Percentiles rank a stretch among this genome's conserved stretches.
phyloP scores from a whole-genome alignment of 2,329 filamentous ascomycete species.

The Neospermospora avenae region DNA sequence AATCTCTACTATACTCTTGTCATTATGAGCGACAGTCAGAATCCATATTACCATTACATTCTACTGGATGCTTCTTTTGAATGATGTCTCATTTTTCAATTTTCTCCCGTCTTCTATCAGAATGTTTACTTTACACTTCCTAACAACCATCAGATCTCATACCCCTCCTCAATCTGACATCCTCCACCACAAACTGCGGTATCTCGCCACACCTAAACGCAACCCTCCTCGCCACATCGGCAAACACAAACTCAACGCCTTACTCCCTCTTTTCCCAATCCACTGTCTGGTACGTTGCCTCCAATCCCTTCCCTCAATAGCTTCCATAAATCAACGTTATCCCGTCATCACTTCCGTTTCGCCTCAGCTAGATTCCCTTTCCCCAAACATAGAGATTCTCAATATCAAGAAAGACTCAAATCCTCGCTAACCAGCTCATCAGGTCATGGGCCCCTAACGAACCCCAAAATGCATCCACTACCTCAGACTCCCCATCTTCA shows the following conservation, averaged over 20 bases:
- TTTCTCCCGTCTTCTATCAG: not conserved
- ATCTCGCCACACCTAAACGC: slow-evolving; percentile 57
- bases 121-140: not conserved
- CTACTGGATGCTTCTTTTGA: too few relatives aligned
- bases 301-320: slow-evolving; percentile 24
- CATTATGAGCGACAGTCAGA: not conserved
- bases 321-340: slow-evolving; percentile 41
- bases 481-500: slow-evolving; percentile 22
- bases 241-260: slow-evolving; percentile 43
- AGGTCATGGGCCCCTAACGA: slow-evolving; percentile 58
- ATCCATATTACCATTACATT: not conserved
- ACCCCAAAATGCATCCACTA: slow-evolving; percentile 45
- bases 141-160: slow-evolving; percentile 24
- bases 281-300: slow-evolving; percentile 47
- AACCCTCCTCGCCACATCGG: slow-evolving; percentile 50
- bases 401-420: too few relatives aligned
- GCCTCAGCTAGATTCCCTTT: too few relatives aligned
- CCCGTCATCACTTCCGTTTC: too few relatives aligned
- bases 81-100: too few relatives aligned
- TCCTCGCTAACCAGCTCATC: slow-evolving; percentile 45
- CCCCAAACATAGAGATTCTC: slow-evolving; percentile 53
- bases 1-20: not conserved
- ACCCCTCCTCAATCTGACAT: slow-evolving; percentile 36
- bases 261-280: slow-evolving; percentile 49
- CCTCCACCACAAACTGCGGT: slow-evolving; percentile 52